These are phyloP conservation scores for Pistacia atlantica DNA, from an alignment of 345 rosid species.

Conservation along the genomic window DNA sequence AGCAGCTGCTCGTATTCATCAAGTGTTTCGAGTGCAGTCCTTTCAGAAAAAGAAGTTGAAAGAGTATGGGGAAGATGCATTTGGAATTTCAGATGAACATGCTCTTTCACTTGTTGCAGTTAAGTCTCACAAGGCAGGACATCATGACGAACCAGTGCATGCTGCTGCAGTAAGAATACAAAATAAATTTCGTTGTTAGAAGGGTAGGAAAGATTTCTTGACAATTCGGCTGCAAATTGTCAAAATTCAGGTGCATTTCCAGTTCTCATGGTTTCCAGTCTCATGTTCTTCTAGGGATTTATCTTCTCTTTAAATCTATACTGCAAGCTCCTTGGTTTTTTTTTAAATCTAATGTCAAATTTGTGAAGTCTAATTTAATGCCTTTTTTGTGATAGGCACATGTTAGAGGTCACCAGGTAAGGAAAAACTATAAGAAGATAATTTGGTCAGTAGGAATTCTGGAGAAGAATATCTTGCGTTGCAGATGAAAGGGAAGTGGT, in stretches of 20 bases:
- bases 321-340: slow-evolving; percentile 1
- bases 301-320: background rate
- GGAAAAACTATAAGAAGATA: slow-evolving; percentile 78
- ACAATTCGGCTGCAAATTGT: slow-evolving; percentile 74
- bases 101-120: too few species aligned
- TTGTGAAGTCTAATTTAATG: slow-evolving; percentile 17
- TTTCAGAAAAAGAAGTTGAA: too few species aligned
- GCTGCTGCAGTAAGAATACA: too few species aligned
- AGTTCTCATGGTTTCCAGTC: background rate
- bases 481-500: slow-evolving; percentile 92
- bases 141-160: too few species aligned
- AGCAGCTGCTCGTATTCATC: slow-evolving; percentile 86
- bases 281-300: background rate
- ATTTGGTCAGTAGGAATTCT: slow-evolving; percentile 92
- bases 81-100: too few species aligned
- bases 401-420: slow-evolving; percentile 89
- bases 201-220: too few species aligned
- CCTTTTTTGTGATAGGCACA: slow-evolving; percentile 63
- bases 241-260: slow-evolving; percentile 70
- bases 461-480: slow-evolving; percentile 90
- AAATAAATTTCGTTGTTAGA: too few species aligned
- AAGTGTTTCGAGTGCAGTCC: slow-evolving; percentile 87
- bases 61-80: too few species aligned
- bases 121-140: too few species aligned
- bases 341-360: background rate